A percentile compares a stretch with the other conserved stretches of the same genome.
Conservation (phyloP, 148 eudicot genomes). For the Drosera capensis region DNA sequence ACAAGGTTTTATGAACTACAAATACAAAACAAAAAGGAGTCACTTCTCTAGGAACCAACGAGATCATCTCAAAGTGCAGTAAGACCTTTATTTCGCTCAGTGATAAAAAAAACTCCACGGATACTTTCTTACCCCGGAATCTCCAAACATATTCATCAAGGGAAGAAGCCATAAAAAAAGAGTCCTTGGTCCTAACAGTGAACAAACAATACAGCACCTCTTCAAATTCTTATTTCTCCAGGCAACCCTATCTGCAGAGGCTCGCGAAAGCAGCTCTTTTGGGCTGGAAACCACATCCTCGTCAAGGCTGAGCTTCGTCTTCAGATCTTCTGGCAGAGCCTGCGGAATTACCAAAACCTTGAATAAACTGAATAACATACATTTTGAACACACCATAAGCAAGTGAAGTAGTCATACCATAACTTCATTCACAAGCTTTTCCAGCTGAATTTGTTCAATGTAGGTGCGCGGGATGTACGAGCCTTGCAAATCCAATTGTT, state of each 20-base stretch:
- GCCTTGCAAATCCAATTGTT: constrained; percentile 82
- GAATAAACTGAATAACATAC: background rate
- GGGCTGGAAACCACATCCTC: constrained; percentile 73
- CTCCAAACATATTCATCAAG: background rate
- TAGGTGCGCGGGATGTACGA: constrained; percentile 83
- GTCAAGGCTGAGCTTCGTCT: constrained; percentile 80
- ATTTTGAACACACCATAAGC: constrained; percentile 3
- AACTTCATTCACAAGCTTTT: constrained; percentile 86
- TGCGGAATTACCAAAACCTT: constrained; percentile 12
- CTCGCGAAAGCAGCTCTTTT: constrained; percentile 58
- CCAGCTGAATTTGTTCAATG: constrained; percentile 91
- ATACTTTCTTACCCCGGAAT: too few species aligned
- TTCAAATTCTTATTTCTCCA: constrained; percentile 45
- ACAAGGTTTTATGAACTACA: background rate
- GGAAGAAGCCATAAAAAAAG: too few species aligned
- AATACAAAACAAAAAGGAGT: too few species aligned
- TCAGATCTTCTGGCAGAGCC: constrained; percentile 90
- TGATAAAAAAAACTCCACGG: too few species aligned
- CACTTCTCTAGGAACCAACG: too few species aligned
- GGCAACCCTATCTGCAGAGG: constrained; percentile 46
- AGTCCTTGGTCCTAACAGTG: too few species aligned
- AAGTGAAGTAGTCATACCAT: constrained; percentile 39
- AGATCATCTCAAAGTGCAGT: too few species aligned
- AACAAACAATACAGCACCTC: constrained; percentile 20
- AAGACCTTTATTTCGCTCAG: too few species aligned